phyloP scores from a whole-genome alignment of 768 basidiomycete species.

The Serendipita sp. region DNA sequence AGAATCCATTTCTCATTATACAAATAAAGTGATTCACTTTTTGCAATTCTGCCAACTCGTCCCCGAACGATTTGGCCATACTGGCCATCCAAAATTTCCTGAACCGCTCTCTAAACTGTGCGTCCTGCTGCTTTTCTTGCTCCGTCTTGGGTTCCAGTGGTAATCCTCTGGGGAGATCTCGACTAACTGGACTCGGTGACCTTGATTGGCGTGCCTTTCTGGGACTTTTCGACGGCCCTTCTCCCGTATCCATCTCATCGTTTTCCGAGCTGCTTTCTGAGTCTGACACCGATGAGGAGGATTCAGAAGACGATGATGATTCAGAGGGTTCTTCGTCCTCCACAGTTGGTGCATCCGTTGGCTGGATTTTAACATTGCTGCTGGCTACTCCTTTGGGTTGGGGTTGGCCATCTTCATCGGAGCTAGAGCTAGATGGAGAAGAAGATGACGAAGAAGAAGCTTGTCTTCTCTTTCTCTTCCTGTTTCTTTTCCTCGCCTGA shows the following conservation, averaged over 20 bases:
- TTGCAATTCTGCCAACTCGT: slow-evolving; percentile 69
- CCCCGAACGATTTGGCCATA: slow-evolving; percentile 64
- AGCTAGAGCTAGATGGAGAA: neutral
- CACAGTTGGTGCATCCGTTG: neutral
- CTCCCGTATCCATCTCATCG: neutral
- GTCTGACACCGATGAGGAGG: neutral
- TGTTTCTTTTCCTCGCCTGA: neutral
- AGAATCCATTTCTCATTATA: slow-evolving; percentile 11
- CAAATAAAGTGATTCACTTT: slow-evolving; percentile 34
- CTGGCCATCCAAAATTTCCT: slow-evolving; percentile 78
- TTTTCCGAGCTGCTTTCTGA: neutral
- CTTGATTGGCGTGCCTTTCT: neutral
- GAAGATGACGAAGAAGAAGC: slow-evolving; percentile 1
- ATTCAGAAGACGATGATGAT: neutral
- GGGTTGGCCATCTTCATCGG: neutral
- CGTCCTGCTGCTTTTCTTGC: slow-evolving; percentile 29
- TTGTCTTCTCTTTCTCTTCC: neutral
- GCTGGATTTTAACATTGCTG: neutral
- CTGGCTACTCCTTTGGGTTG: neutral
- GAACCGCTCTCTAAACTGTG: slow-evolving; percentile 47
- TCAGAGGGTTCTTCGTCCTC: neutral
- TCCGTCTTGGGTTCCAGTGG: slow-evolving; percentile 12
- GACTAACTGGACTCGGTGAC: neutral
- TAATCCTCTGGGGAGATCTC: neutral
- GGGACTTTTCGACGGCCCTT: neutral